phyloP scores from a whole-genome alignment of 1,284 basidiomycete genomes.

The Sporisorium reilianum region DNA sequence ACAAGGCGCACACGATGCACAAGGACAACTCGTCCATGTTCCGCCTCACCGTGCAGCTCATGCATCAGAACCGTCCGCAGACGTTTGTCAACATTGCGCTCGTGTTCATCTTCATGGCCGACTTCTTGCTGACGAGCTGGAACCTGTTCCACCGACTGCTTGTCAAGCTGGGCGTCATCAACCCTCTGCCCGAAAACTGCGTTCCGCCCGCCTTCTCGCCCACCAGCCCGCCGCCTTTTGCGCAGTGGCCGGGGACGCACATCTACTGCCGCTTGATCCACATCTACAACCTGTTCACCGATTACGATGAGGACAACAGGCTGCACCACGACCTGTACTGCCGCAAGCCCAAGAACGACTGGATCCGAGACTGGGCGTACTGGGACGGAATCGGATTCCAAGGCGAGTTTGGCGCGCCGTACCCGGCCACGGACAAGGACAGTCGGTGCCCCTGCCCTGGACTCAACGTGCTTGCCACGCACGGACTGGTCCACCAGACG shows the following conservation, averaged over 20 bases:
- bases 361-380: conserved; percentile 47
- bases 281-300: conserved; percentile 29
- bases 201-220: conserved; percentile 44
- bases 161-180: conserved; percentile 30
- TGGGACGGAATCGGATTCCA: conserved; percentile 43
- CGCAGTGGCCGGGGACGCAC: conserved; percentile 38
- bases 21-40: conserved; percentile 33
- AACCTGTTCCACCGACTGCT: conserved; percentile 34
- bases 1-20: conserved; percentile 29
- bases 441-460: conserved; percentile 41
- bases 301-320: conserved; percentile 26
- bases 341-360: conserved; percentile 39
- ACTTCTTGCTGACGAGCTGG: conserved; percentile 30
- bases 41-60: conserved; percentile 32
- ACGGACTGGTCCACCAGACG: conserved; percentile 33
- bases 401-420: conserved; percentile 40
- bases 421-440: conserved; percentile 30
- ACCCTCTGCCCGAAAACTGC: conserved; percentile 21
- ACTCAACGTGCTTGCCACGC: conserved; percentile 42
- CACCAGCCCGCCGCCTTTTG: conserved; percentile 38
- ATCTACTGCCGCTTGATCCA: conserved; percentile 45
- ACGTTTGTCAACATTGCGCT: conserved; percentile 30
- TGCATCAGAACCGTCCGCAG: conserved; percentile 38
- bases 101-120: conserved; percentile 31
- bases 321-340: conserved; percentile 36